Evolutionary conservation across 2,329 filamentous ascomycete species (phyloP).

Genomic region (Trichothecium sympodiale): DNA sequence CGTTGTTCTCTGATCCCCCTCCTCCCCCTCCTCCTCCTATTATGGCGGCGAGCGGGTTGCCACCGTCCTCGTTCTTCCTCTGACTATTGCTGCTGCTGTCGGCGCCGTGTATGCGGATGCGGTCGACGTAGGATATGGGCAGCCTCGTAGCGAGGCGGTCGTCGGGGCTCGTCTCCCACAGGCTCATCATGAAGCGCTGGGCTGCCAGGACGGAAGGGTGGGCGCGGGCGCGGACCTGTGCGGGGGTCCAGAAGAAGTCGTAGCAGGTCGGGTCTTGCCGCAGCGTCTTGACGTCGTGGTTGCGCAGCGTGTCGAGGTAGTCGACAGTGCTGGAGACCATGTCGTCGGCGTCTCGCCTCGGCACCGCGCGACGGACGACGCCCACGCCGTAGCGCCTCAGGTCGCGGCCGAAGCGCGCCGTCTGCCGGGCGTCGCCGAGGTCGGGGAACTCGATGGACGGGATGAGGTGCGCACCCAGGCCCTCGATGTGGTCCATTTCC

Average conservation of each 20-base stretch:
- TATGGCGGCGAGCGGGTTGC: constrained; percentile 9
- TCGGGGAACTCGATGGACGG: constrained; percentile 44
- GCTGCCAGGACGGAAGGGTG: constrained; percentile 52
- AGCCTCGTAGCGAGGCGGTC: constrained; percentile 49
- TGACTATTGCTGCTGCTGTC: constrained; percentile 13
- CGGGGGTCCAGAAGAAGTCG: constrained; percentile 64
- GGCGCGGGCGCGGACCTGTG: constrained; percentile 56
- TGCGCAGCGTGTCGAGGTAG: constrained; percentile 28
- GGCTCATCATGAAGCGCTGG: constrained; percentile 54
- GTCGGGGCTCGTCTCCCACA: constrained; percentile 48
- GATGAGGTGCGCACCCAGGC: constrained; percentile 39
- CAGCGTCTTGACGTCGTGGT: constrained; percentile 15
- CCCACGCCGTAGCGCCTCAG: constrained; percentile 53
- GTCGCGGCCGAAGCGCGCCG: constrained; percentile 43
- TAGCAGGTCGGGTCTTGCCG: constrained; percentile 52
- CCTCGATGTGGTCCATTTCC: constrained; percentile 41
- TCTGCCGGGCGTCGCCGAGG: constrained; percentile 33
- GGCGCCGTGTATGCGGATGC: constrained; percentile 53
- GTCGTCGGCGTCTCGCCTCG: constrained; percentile 40
- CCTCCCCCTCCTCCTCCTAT: too few relatives aligned
- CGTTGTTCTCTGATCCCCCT: not conserved
- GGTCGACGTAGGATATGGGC: constrained; percentile 58
- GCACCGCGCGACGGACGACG: constrained; percentile 54
- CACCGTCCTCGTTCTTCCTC: constrained; percentile 15
- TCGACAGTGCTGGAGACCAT: constrained; percentile 48